Evolutionary conservation across 2,329 filamentous ascomycete genomes (phyloP).

Genomic region (Blumeriella jaapii): DNA sequence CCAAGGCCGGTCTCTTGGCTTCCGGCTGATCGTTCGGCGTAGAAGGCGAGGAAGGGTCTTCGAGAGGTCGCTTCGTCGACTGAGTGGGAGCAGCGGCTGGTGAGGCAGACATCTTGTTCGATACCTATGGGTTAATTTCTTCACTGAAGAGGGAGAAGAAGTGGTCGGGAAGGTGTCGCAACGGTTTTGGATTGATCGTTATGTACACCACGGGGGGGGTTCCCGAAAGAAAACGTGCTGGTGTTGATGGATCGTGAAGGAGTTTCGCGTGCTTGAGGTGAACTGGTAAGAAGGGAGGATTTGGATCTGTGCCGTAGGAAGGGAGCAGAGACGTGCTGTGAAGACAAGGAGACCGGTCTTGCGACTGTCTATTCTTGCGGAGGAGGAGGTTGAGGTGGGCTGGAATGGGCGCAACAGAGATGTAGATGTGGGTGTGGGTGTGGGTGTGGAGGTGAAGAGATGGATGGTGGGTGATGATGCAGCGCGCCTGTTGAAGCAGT

Average conservation of each 20-base stretch:
- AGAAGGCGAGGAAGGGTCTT: conserved; percentile 92
- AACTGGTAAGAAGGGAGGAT: conserved; percentile 26
- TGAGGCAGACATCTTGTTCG: conserved; percentile 60
- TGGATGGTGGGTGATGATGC: too few relatives aligned
- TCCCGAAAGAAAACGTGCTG: conserved; percentile 90
- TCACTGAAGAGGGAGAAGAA: conserved; percentile 30
- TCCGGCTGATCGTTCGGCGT: conserved; percentile 88
- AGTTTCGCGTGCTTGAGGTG: conserved; percentile 27
- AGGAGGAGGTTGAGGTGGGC: conserved; percentile 19
- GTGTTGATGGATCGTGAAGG: conserved; percentile 40
- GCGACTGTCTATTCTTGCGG: conserved; percentile 19
- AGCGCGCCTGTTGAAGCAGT: conserved; percentile 22
- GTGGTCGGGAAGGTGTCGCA: conserved; percentile 32
- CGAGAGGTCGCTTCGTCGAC: conserved; percentile 81
- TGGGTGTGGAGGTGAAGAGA: conserved; percentile 14
- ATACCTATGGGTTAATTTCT: conserved; percentile 30
- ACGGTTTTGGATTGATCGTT: conserved; percentile 43
- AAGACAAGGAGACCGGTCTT: conserved; percentile 25
- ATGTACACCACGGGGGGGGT: conserved; percentile 83
- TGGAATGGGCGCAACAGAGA: conserved; percentile 23
- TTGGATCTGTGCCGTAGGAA: conserved; percentile 20
- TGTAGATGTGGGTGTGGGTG: conserved; percentile 1
- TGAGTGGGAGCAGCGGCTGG: conserved; percentile 51
- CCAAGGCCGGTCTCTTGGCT: conserved; percentile 89
- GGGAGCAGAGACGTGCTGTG: conserved; percentile 28